Evolutionary conservation across 306 rosid genomes (phyloP), one percentile per base, ranked within the genome.

Genomic region (Argentina anserina): DNA sequence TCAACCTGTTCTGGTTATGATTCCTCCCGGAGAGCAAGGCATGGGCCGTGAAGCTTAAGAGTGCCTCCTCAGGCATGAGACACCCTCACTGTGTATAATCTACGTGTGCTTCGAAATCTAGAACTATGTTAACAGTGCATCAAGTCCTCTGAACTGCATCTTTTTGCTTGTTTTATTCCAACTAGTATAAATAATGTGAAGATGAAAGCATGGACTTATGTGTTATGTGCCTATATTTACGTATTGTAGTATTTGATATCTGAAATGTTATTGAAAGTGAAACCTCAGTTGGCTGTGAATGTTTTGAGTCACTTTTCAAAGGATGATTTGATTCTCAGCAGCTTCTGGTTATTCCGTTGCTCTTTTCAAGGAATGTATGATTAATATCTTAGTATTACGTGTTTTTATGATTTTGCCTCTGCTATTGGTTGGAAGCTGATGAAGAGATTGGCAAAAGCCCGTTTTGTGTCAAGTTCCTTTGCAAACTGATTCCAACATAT

Each of bases 11-110:
- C 74, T 91, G 76, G 91, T 84, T 75, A 95, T 90, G 97, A 86
- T 95, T 69, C 96, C 99, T n/a, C 99, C 99, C 0, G 64, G 53
- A 15, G 95, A 87, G 86, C 96, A 94, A 87, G 70, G 66, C 83
- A 91, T 94, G 99, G 93, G 87, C 50, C 92, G 96, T 37, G 86
- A 73, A 47, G 87, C 82, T 65, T 91, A 82, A 89, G 74, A 58
- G 62, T 55, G 40, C 28, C 64, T 56, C 45, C 55, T 55, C 20
- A 67, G 18, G 18, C 61, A 49, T 69, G 67, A 66, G 70, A 34
- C 41, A 25, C 70, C 67, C 74, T 43, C 63, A 18, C 3, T 52
- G 58, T 63, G 74, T 69, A 70, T 76, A 74, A 74, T 69, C 49
- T 23, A 42, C 40, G 31, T 34, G 67, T 37, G 49, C 14, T 77